phyloP scores from a whole-genome alignment of 495 filamentous ascomycete genomes.

The Corynascus novoguineensis region DNA sequence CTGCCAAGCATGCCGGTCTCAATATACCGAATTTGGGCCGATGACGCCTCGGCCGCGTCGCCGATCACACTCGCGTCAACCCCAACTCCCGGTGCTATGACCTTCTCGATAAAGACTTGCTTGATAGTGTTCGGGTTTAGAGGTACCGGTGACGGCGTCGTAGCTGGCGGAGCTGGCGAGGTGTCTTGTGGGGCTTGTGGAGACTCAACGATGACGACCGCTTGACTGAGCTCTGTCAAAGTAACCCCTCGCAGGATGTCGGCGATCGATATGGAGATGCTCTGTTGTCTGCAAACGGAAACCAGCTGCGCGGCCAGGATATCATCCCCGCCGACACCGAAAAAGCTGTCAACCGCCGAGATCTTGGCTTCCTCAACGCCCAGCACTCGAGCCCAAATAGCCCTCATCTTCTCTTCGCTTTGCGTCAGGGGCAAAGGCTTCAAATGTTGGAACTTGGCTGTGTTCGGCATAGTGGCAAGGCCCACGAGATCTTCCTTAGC shows the following conservation, averaged over 20 bases:
- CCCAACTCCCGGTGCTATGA: constrained; percentile 35
- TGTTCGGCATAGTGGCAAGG: constrained; percentile 30
- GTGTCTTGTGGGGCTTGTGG: constrained; percentile 15
- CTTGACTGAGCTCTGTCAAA: constrained; percentile 38
- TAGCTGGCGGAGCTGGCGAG: constrained; percentile 5
- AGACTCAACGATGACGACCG: constrained; percentile 20
- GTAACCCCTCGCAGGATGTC: constrained; percentile 35
- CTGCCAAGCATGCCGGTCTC: constrained; percentile 43
- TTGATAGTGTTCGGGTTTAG: constrained; percentile 19
- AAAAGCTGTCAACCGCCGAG: constrained; percentile 38
- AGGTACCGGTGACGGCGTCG: constrained; percentile 10
- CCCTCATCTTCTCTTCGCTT: constrained; percentile 40
- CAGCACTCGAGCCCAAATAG: constrained; percentile 41
- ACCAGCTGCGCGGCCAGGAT: constrained; percentile 39
- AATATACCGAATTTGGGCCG: constrained; percentile 40
- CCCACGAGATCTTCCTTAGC: constrained; percentile 37
- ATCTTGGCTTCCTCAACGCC: constrained; percentile 35
- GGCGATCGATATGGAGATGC: constrained; percentile 34
- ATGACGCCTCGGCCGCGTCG: constrained; percentile 41
- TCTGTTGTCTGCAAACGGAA: constrained; percentile 34
- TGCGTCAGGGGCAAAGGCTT: constrained; percentile 41
- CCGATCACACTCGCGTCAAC: constrained; percentile 33
- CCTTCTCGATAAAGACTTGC: constrained; percentile 28
- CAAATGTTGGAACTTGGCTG: constrained; percentile 28
- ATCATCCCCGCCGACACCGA: constrained; percentile 41